Evolutionary conservation across 192 early-diverging fungal genomes (phyloP), one percentile per base, ranked within the genome.

Genomic region (Gaertneriomyces semiglobifer): DNA sequence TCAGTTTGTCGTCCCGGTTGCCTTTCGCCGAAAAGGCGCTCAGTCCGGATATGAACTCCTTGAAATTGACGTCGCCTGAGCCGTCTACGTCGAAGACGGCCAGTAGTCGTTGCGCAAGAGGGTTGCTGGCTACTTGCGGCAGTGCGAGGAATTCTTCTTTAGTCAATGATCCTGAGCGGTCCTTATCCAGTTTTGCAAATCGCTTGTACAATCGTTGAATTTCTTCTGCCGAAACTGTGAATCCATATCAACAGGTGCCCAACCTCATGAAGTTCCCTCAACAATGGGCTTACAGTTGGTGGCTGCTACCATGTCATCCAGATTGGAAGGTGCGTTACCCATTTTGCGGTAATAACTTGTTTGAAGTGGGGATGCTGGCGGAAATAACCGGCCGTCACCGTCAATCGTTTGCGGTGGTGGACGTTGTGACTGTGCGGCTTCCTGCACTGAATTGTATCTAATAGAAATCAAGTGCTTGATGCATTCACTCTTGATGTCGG

Each of bases 171-270:
- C 98, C 98, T n/a, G 88, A 91, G 14, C 89, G 85, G 81, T 98
- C 94, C 79, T 92, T 97, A 80, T 99, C 98, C 7, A 99, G 86
- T 75, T 97, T 97, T 66, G 93, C 91, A 73, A 98, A 99, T 11
- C 94, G 90, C 63, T 99, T 99, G 85, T 99, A 96, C 38, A 99
- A 84, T n/a, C 96, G 80, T 72, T 98, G 91, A 61, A 98, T 92
- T 79, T 99, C 95, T 20, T 82, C 81, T 40, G 76, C 81, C 25
- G 81, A 61, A 65, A 82, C 80, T 82, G 38, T 7, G 18, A 50
- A 12, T 8, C 38, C 46, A 70, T 48, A 33, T 33, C 25, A 33
- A 33, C 25, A 33, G 25, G 25, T 33, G 25, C 25, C 2, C 25
- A 33, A 33, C 25, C 25, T 33, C 25, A 33, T 2, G 25, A 33